phyloP scores from a whole-genome alignment of 2,329 filamentous ascomycete species.

The Ceratocystis lukuohia region DNA sequence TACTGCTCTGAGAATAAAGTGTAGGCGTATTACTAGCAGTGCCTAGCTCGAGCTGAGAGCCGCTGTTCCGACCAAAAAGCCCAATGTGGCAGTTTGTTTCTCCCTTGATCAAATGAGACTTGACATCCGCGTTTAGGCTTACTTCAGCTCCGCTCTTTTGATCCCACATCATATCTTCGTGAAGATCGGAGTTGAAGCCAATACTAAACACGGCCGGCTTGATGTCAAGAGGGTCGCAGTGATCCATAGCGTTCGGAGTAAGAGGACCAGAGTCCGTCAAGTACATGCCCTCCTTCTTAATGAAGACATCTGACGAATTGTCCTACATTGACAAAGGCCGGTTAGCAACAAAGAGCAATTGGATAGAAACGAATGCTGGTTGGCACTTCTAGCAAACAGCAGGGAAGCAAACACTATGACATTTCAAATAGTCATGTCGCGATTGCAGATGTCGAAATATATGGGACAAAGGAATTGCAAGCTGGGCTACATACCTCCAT shows the following conservation, averaged over 20 bases:
- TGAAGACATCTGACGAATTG: not conserved
- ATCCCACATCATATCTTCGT: not conserved
- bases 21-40: not conserved
- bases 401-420: not conserved
- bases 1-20: not conserved
- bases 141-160: not conserved
- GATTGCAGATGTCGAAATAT: not conserved
- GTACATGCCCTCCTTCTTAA: constrained; percentile 1
- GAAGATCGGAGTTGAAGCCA: not conserved
- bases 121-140: not conserved
- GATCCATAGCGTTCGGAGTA: not conserved
- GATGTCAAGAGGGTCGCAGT: not conserved
- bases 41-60: not conserved
- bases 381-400: not conserved
- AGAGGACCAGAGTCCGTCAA: not conserved
- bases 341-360: not conserved
- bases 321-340: not conserved
- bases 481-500: constrained; percentile 8
- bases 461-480: not conserved
- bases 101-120: not conserved
- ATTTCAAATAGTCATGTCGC: not conserved
- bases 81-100: no score
- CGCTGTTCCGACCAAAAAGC: not conserved
- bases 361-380: not conserved
- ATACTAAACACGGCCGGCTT: not conserved